Evolutionary conservation across 176 grass and related monocot genomes (phyloP).

Genomic region (Oryza longistaminata): DNA sequence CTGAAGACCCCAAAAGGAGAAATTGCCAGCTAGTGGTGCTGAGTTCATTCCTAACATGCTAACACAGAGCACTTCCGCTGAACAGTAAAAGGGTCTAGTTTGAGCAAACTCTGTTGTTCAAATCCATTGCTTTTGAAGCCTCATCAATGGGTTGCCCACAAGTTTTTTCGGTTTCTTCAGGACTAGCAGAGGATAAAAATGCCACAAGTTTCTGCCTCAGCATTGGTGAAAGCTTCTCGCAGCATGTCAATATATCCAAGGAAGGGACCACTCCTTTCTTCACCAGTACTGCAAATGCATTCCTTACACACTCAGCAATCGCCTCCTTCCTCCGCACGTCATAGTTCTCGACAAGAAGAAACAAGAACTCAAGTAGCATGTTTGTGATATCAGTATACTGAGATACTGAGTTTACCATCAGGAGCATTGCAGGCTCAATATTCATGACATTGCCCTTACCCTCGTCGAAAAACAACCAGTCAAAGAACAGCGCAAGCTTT

Average conservation of each 20-base stretch:
- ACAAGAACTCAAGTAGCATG: constrained; percentile 85
- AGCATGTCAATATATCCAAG: constrained; percentile 61
- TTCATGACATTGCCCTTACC: constrained; percentile 66
- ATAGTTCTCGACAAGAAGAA: constrained; percentile 89
- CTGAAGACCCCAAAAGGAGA: neutral
- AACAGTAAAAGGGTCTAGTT: constrained; percentile 16
- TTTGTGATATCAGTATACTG: constrained; percentile 79
- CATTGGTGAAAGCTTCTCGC: constrained; percentile 56
- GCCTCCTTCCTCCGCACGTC: constrained; percentile 60
- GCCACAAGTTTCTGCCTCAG: constrained; percentile 68
- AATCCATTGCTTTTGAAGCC: constrained; percentile 25
- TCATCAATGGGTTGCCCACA: neutral
- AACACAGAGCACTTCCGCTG: too few species aligned
- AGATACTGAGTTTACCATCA: constrained; percentile 82
- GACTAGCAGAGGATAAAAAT: constrained; percentile 36
- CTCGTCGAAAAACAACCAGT: constrained; percentile 84
- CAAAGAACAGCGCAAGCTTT: constrained; percentile 83
- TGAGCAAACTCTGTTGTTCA: constrained; percentile 40
- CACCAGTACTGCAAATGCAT: constrained; percentile 49
- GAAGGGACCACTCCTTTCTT: constrained; percentile 66
- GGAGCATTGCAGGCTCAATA: constrained; percentile 89
- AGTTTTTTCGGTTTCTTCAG: constrained; percentile 33
- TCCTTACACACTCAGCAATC: constrained; percentile 50
- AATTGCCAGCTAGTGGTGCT: neutral
- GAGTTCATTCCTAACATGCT: neutral